These are phyloP conservation scores for Fusarium sp. DNA, from an alignment of 2,329 filamentous ascomycete species.

Conservation along the genomic window DNA sequence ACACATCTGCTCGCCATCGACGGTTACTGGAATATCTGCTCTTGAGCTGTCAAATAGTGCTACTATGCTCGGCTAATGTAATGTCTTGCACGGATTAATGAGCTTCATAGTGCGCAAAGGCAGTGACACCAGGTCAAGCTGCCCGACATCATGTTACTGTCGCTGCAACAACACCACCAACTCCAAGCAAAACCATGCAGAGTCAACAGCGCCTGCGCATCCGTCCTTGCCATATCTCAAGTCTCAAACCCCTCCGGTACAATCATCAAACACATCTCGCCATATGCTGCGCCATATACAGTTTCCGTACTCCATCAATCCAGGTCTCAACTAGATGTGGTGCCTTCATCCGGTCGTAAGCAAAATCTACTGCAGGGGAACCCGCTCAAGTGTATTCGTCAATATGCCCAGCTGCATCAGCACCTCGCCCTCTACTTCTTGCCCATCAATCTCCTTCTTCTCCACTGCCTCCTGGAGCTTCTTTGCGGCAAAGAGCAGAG, in stretches of 20 bases:
- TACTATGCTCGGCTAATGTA: too few species aligned
- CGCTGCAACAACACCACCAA: too few species aligned
- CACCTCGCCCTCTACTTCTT: conserved; percentile 49
- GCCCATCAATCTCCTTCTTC: conserved; percentile 53
- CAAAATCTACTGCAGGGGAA: conserved; percentile 56
- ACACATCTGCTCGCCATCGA: too few species aligned
- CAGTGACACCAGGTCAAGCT: too few species aligned
- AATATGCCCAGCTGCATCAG: conserved; percentile 60
- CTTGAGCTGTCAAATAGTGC: too few species aligned
- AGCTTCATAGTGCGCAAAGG: too few species aligned
- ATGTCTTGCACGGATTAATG: too few species aligned
- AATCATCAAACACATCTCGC: background rate
- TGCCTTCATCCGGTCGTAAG: conserved; percentile 2
- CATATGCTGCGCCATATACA: conserved; percentile 13
- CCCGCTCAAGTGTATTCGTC: conserved; percentile 59
- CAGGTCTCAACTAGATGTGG: conserved; percentile 15
- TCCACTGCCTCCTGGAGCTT: conserved; percentile 52
- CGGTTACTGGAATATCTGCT: too few species aligned
- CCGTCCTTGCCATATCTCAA: background rate
- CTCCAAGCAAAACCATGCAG: too few species aligned
- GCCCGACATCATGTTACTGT: too few species aligned
- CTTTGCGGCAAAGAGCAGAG: conserved; percentile 63
- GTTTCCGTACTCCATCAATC: conserved; percentile 23
- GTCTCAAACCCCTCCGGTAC: conserved; percentile 7
- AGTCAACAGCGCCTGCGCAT: background rate